phyloP scores from a whole-genome alignment of 1,139 yeast species.

The Candida frijolesensis region DNA sequence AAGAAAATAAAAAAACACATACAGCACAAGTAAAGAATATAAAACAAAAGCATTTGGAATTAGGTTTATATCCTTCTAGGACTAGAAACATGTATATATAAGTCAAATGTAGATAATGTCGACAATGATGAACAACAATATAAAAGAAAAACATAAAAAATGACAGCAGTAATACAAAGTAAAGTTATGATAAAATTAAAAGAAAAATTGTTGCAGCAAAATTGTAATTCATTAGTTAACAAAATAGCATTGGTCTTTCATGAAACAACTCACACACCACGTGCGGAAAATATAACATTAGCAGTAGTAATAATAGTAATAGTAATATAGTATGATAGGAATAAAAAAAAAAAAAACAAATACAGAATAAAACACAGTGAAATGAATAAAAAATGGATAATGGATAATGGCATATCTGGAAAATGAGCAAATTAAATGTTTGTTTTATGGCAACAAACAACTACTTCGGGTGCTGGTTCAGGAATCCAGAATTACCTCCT shows the following conservation, averaged over 20 bases:
- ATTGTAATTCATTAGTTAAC: background rate
- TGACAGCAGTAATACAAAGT: slow-evolving; percentile 7
- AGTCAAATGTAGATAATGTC: background rate
- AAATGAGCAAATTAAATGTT: background rate
- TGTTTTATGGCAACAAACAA: background rate
- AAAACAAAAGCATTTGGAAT: background rate
- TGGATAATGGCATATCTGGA: background rate
- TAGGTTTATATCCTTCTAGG: background rate
- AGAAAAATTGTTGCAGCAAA: slow-evolving; percentile 3
- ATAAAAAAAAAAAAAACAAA: background rate
- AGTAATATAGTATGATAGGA: background rate
- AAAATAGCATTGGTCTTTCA: too few relatives aligned
- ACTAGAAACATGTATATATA: background rate
- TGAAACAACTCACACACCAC: too few relatives aligned
- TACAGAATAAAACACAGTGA: slow-evolving; percentile 4
- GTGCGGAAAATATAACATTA: too few relatives aligned
- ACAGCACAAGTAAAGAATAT: background rate
- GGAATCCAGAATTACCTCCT: slow-evolving; percentile 37
- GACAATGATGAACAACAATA: background rate
- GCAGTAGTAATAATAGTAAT: too few relatives aligned
- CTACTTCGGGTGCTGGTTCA: slow-evolving; percentile 32
- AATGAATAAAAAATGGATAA: background rate
- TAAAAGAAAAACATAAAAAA: background rate
- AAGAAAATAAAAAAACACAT: background rate
- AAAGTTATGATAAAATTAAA: slow-evolving; percentile 5